These are phyloP conservation scores for Aspergillus bombycis DNA, from an alignment of 2,329 filamentous ascomycete species.

Conservation along the genomic window DNA sequence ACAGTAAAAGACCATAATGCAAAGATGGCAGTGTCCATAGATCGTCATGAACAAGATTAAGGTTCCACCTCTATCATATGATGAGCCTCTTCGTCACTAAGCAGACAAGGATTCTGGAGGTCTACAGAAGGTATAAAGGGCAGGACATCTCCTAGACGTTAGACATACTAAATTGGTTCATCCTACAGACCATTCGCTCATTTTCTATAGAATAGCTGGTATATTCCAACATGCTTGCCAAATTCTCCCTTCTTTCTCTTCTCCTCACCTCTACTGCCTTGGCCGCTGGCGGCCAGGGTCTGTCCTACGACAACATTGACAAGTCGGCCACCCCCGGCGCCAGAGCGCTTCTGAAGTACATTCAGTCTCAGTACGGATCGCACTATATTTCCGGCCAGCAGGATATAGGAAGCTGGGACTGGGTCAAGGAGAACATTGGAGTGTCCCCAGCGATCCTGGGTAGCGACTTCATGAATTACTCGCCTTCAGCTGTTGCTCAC, in stretches of 20 bases:
- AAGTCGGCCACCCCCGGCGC: conserved; percentile 3
- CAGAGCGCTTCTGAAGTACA: conserved; percentile 1
- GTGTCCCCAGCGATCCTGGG: conserved; percentile 5
- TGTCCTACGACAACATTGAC: conserved; percentile 8
- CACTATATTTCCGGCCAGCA: conserved; percentile 4
- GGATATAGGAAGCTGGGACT: conserved; percentile 2
- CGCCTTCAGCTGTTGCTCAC: neutral
- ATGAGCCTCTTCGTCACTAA: neutral
- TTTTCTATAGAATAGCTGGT: neutral
- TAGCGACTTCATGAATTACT: conserved; percentile 13
- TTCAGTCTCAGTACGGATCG: conserved; percentile 6
- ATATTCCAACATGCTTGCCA: conserved; percentile 3
- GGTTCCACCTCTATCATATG: neutral
- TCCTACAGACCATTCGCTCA: neutral
- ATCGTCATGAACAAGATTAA: neutral
- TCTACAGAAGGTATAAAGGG: neutral
- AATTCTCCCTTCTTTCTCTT: conserved; percentile 2
- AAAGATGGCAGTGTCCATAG: neutral
- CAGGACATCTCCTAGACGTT: neutral
- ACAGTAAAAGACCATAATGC: neutral
- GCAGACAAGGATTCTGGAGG: neutral
- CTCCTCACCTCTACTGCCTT: neutral
- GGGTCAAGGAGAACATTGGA: conserved; percentile 10
- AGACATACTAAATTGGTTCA: neutral
- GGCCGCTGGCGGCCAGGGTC: neutral